These are phyloP conservation scores for Lentinula novae-zelandiae DNA, from an alignment of 1,284 basidiomycete genomes.

Conservation along the genomic window DNA sequence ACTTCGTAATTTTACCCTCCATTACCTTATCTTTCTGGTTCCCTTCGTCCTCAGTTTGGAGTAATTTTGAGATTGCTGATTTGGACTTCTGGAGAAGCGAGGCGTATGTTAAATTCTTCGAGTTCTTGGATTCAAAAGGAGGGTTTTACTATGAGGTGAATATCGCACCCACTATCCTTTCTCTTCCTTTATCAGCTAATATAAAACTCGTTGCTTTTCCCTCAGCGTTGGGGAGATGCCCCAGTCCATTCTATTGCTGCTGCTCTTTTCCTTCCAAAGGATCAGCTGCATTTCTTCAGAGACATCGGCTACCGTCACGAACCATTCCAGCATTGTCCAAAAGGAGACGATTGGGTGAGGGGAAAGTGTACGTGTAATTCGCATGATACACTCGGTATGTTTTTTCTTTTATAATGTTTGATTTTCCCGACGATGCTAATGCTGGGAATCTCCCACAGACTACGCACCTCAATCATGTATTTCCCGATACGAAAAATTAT, in stretches of 20 bases:
- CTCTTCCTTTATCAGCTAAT: background rate
- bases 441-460: background rate
- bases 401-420: background rate
- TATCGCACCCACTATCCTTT: slow-evolving; percentile 4
- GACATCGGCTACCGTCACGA: slow-evolving; percentile 59
- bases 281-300: slow-evolving; percentile 71
- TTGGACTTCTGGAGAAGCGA: slow-evolving; percentile 79
- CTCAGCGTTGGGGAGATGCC: slow-evolving; percentile 78
- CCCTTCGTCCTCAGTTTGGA: slow-evolving; percentile 55
- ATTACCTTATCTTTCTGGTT: background rate
- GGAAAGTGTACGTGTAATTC: slow-evolving; percentile 47
- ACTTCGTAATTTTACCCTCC: too few relatives aligned
- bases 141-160: slow-evolving; percentile 83
- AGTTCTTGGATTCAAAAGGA: slow-evolving; percentile 74
- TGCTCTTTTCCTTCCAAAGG: slow-evolving; percentile 59
- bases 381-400: slow-evolving; percentile 4
- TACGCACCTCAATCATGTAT: slow-evolving; percentile 12
- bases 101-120: slow-evolving; percentile 77
- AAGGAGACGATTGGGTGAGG: slow-evolving; percentile 36
- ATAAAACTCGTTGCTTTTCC: background rate
- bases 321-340: slow-evolving; percentile 62
- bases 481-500: slow-evolving; percentile 7
- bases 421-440: background rate
- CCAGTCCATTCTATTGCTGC: slow-evolving; percentile 80
- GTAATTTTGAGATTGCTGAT: slow-evolving; percentile 84